Evolutionary conservation across 2,329 filamentous ascomycete species (phyloP).

Genomic region (Thielaviopsis populi): DNA sequence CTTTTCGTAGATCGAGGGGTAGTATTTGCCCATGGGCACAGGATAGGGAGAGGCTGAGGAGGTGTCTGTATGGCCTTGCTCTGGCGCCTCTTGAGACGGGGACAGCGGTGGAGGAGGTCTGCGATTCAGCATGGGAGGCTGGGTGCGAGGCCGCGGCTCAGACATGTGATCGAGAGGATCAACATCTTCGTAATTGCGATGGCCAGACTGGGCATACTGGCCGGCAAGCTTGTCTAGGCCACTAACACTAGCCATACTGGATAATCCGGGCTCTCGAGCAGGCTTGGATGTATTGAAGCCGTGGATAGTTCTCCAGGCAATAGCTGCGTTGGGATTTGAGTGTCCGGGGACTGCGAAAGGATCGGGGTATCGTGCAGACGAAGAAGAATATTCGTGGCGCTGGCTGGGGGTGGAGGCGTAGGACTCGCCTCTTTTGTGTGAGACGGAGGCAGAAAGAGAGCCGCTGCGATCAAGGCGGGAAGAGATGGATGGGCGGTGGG

Average conservation of each 20-base stretch:
- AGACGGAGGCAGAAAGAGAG: slow-evolving; percentile 2
- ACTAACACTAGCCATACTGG: slow-evolving; percentile 5
- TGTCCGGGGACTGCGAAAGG: background rate
- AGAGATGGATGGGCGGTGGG: background rate
- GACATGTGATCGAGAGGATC: slow-evolving; percentile 19
- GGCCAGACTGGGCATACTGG: background rate
- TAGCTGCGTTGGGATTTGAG: background rate
- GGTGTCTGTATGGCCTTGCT: background rate
- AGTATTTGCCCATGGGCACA: slow-evolving; percentile 46
- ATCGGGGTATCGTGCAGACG: background rate
- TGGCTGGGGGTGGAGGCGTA: background rate
- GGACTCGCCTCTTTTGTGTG: background rate
- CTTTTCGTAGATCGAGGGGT: slow-evolving; percentile 45
- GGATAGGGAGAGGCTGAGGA: slow-evolving; percentile 20
- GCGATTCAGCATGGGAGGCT: slow-evolving; percentile 32
- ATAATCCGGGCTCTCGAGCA: background rate
- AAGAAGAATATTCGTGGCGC: background rate
- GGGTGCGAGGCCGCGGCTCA: slow-evolving; percentile 37
- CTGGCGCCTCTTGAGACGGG: background rate
- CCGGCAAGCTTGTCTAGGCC: background rate
- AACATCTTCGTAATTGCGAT: slow-evolving; percentile 10
- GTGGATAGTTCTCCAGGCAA: slow-evolving; percentile 14
- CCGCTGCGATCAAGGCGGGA: slow-evolving; percentile 4
- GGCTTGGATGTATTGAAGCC: slow-evolving; percentile 9
- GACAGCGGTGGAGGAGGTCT: background rate